Evolutionary conservation across 2,329 filamentous ascomycete species (phyloP).

Genomic region (Fusarium algeriense): DNA sequence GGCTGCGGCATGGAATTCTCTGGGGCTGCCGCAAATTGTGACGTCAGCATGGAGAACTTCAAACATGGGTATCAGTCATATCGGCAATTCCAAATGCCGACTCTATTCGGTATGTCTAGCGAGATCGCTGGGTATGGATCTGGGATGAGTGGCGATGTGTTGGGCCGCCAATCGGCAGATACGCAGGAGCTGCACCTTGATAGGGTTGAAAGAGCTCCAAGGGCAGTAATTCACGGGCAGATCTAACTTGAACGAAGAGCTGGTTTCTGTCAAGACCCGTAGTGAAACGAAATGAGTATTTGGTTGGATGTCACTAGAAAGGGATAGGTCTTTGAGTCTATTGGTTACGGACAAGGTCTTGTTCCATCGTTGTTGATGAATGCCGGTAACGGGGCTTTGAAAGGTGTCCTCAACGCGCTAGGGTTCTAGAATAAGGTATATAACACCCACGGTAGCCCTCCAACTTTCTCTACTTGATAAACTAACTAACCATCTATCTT

Average conservation of each 20-base stretch:
- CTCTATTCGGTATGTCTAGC: not conserved
- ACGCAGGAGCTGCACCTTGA: no score
- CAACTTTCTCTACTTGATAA: not conserved
- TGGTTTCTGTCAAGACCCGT: not conserved
- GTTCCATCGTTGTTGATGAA: not conserved
- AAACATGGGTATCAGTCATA: not conserved
- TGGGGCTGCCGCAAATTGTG: not conserved
- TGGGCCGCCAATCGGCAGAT: not conserved
- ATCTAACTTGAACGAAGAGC: fast-evolving
- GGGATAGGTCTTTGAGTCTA: not conserved
- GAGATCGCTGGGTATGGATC: not conserved
- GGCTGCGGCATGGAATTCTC: not conserved
- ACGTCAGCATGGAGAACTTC: not conserved
- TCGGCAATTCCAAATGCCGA: not conserved
- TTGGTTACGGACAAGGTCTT: not conserved
- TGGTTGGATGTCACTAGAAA: not conserved
- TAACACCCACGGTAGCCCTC: not conserved
- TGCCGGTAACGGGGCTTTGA: not conserved
- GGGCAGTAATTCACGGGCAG: fast-evolving
- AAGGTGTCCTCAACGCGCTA: not conserved
- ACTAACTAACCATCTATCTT: fast-evolving
- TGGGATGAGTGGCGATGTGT: fast-evolving
- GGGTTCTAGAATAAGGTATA: not conserved
- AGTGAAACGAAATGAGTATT: not conserved
- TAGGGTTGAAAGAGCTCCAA: fast-evolving